These are phyloP conservation scores for Zea mays DNA, from an alignment of 176 grass and related monocot genomes.

Conservation along the genomic window Zm-B73-REFERENCE-NAM-5.0 NC_050102.1:170502501-170503000, in stretches of 20 bases:
- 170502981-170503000: constrained; percentile 14
- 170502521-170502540: constrained; percentile 24
- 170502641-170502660: constrained; percentile 8
- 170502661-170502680: neutral
- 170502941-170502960: constrained; percentile 51
- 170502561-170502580: neutral
- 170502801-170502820: constrained; percentile 39
- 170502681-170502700: constrained; percentile 17
- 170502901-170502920: constrained; percentile 42
- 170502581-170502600: constrained; percentile 17
- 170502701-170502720: constrained; percentile 15
- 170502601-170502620: neutral
- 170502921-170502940: constrained; percentile 62
- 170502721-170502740: constrained; percentile 56
- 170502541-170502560: constrained; percentile 11
- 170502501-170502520: constrained; percentile 21
- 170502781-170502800: constrained; percentile 54
- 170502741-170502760: constrained; percentile 47
- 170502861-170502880: constrained; percentile 43
- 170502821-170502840: constrained; percentile 44
- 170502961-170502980: constrained; percentile 58
- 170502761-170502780: constrained; percentile 35
- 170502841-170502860: constrained; percentile 48
- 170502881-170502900: constrained; percentile 32
- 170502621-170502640: neutral